phyloP scores from a whole-genome alignment of 352 stramenopile genomes.

The Phytophthora uliginosa region DNA sequence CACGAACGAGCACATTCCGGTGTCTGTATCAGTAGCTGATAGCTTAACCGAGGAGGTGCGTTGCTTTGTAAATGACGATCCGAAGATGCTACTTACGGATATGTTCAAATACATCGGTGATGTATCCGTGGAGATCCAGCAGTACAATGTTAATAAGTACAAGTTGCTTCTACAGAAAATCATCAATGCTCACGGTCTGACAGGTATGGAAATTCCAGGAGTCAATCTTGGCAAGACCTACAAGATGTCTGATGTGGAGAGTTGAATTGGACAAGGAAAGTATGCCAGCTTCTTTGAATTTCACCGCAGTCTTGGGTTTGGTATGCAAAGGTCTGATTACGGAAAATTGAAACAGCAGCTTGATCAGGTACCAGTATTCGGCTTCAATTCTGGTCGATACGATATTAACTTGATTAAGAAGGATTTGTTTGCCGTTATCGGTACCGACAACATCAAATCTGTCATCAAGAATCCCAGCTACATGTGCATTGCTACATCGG shows the following conservation, averaged over 20 bases:
- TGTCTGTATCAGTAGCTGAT: conserved; percentile 6
- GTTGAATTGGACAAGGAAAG: conserved; percentile 5
- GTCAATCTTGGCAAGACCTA: neutral
- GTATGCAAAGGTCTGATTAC: neutral
- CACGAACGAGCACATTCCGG: neutral
- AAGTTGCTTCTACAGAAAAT: conserved; percentile 4
- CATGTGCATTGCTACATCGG: conserved; percentile 11
- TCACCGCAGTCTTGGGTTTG: neutral
- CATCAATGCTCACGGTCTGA: conserved; percentile 8
- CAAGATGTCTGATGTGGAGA: conserved; percentile 5
- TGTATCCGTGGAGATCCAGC: conserved; percentile 1
- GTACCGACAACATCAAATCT: conserved; percentile 19
- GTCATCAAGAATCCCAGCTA: conserved; percentile 41
- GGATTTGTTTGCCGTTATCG: conserved; percentile 31
- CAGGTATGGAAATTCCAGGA: conserved; percentile 13
- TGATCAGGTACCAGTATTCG: conserved; percentile 22
- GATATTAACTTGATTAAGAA: conserved; percentile 49
- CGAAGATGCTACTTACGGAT: neutral
- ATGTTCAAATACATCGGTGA: conserved; percentile 8
- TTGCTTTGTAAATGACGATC: conserved; percentile 11
- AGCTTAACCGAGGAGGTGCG: conserved; percentile 10
- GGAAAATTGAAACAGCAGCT: neutral
- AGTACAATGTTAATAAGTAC: conserved; percentile 6
- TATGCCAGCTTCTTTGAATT: conserved; percentile 8
- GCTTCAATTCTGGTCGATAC: conserved; percentile 10